Base-by-base conservation (phyloP, 352 stramenopile genomes). In the Pythium phragmitis region DNA sequence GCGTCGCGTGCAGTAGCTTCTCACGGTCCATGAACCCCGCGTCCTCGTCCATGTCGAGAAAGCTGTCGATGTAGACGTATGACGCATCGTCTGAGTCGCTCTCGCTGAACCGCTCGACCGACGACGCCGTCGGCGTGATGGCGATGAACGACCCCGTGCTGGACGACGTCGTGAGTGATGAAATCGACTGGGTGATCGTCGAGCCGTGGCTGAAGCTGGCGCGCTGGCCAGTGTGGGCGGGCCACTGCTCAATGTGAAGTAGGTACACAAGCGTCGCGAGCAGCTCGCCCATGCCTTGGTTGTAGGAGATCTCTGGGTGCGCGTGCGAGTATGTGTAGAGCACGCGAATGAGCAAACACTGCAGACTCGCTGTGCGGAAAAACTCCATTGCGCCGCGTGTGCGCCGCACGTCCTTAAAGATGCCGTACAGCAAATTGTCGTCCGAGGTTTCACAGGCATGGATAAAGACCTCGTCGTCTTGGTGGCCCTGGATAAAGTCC, bases 271-370 rank as follows among this genome's bases (percentile, higher is more conserved):
- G 64, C 2, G 79, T 87, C 4, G 84, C 84, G 3, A 93, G 68
- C n/a, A 93, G 51, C 23, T 93, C 84, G 1, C 84, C 77, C 82
- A 93, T 93, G 45, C 82, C 84, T 72, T 85, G 60, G 59, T 93
- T 89, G 65, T 91, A 93, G 46, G 80, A 90, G 21, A 93, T 74
- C 47, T 85, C 76, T 6, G 80, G 73, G 41, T 93, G 82, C 5
- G 73, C 76, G 7, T 60, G 56, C 14, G 84, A 88, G 68, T 91
- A 93, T 17, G 84, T 85, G 59, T 89, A 91, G 14, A 93, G 42
- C 0, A 90, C 67, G 2, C 82, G 80, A 30, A 91, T 79, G 47
- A 93, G 68, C 57, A 86, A 59, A 41, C 70, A 74, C 55, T 93
- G 84, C 0, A 85, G 67, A 9, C 66, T 36, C 1, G 69, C 45